phyloP scores from a whole-genome alignment of 108 stramenopile species.

The Skeletonema marinoi region DNA sequence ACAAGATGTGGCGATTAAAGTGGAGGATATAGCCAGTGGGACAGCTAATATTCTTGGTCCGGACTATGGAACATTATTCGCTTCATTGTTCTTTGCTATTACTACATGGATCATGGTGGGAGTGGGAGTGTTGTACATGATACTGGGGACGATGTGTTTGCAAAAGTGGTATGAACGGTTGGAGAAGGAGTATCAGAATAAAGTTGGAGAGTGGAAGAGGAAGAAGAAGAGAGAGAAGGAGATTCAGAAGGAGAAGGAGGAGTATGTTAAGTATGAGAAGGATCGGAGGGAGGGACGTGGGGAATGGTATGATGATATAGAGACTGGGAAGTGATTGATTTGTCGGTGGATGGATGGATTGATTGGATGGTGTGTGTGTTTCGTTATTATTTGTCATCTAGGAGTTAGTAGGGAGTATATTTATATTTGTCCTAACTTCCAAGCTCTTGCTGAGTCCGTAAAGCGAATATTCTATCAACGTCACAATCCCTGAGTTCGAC shows the following conservation, averaged over 20 bases:
- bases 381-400: neutral
- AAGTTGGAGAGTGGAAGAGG: slow-evolving; percentile 42
- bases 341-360: neutral
- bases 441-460: no score
- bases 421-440: no score
- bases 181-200: slow-evolving; percentile 29
- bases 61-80: slow-evolving; percentile 37
- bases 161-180: slow-evolving; percentile 38
- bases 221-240: slow-evolving; percentile 29
- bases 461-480: no score
- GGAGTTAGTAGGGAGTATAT: no score
- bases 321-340: neutral
- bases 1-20: slow-evolving; percentile 64
- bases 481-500: no score
- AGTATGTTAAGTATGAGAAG: slow-evolving; percentile 28
- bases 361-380: neutral
- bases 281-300: slow-evolving; percentile 40
- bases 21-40: slow-evolving; percentile 47
- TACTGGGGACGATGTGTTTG: slow-evolving; percentile 40
- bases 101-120: slow-evolving; percentile 48
- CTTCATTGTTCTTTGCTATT: slow-evolving; percentile 36
- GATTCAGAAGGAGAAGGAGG: slow-evolving; percentile 29
- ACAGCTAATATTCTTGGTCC: slow-evolving; percentile 43
- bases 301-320: slow-evolving; percentile 48
- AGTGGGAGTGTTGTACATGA: slow-evolving; percentile 38